phyloP scores from a whole-genome alignment of 106 monocot species.

The Phalaenopsis aphrodite region DNA sequence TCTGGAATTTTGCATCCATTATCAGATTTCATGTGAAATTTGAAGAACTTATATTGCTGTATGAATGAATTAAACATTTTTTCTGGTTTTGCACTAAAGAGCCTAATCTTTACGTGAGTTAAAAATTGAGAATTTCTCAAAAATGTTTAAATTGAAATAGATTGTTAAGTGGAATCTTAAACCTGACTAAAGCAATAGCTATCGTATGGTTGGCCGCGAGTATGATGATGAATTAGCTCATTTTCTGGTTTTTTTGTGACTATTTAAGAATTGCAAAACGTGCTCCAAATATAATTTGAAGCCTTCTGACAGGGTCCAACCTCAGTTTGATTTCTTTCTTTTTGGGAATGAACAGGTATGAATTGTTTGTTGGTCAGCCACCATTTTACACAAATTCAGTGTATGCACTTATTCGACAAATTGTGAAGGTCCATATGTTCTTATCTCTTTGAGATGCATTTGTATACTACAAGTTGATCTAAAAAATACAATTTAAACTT shows the following conservation, averaged over 20 bases:
- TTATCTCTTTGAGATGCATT: neutral
- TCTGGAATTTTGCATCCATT: too few species aligned
- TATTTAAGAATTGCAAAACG: neutral
- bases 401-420: conserved; percentile 93
- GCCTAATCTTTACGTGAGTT: too few species aligned
- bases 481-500: neutral
- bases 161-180: neutral
- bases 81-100: too few species aligned
- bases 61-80: too few species aligned
- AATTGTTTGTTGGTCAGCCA: conserved; percentile 97
- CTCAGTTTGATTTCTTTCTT: neutral
- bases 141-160: neutral
- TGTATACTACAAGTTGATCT: neutral
- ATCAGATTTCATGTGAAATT: too few species aligned
- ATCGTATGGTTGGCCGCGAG: neutral
- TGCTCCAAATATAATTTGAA: neutral
- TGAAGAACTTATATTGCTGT: too few species aligned
- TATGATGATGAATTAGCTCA: neutral
- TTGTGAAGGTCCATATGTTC: conserved; percentile 67
- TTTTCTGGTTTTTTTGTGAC: neutral
- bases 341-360: conserved; percentile 49
- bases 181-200: neutral
- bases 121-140: neutral
- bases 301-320: neutral
- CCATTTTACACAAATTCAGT: conserved; percentile 99